Base-by-base conservation (phyloP, 2,329 filamentous ascomycete genomes). In the Fusarium guadeloupense region DNA sequence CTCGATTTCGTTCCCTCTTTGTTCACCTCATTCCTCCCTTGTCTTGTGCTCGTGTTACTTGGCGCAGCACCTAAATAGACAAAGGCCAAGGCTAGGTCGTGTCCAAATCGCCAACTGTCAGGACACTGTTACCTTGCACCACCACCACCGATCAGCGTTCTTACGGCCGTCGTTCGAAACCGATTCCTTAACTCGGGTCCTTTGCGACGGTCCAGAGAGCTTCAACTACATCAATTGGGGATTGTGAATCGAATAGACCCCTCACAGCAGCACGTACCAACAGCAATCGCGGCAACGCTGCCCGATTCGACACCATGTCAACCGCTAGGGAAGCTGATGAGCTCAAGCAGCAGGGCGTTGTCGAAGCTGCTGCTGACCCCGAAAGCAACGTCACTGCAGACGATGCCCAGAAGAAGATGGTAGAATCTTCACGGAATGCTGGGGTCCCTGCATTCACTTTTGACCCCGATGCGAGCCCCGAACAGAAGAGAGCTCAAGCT, bases 371-470 rank as follows among this genome's bases (percentile, higher is more conserved):
- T 50, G 83, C 82, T 59, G 84, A 96, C 74, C 87, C 91, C 30
- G 77, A 90, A 67, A 90, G 83, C 72, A 78, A 77, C 38, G 84
- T 93, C 63, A 85, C 86, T 33, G 81, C 91, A 40, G 85, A 90
- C 34, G 87, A 89, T 62, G 91, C 91, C 26, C 85, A 96, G 77
- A 82, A 85, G 66, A 85, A 85, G 69, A 83, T 97, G 42, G 83
- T 96, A 21, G 81, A 91, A 48, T 88, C 96, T 75, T 92, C 91
- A 66, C 86, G 83, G 71, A 89, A 90, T 69, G 91, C 89, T 12
- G 95, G 95, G 35, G 86, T 90, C 20, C 80, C 89, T 25, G 93
- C 92, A 62, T 95, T 91, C 74, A 85, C 88, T 60, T 99, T 98
- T 78, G 85, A 99, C 72, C 92, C 95, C 1, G 79, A 97, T 80